Base-by-base conservation (phyloP, 192 early-diverging fungal species). In the Dispira simplex region DNA sequence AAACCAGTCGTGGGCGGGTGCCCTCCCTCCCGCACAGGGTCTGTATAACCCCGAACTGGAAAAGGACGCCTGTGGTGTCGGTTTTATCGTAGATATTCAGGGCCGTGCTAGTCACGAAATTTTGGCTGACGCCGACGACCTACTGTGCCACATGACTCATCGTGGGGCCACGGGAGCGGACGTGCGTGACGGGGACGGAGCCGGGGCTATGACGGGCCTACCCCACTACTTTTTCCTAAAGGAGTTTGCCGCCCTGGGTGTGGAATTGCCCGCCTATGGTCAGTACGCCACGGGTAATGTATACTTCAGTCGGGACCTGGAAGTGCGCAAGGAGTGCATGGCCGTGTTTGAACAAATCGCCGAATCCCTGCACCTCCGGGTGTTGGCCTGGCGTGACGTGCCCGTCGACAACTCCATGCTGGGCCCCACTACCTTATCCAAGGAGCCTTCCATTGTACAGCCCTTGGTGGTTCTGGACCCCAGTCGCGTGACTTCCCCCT, bases 61-160 rank as follows among this genome's bases (percentile, higher is more conserved):
- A 77, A 92, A 93, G 65, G 93, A 95, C 74, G 80, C 92, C 4
- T 98, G 96, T 72, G 96, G 96, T 74, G 96, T 98, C 60, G 96
- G 96, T 5, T 98, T 97, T 71, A 90, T 98, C 53, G 88, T 89
- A 64, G 85, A 92, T 75, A 93, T 98, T 75, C 90, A 92, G 71
- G 95, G 93, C 66, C 67, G 68, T 20, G 67, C 74, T 26, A 81
- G 85, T 46, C 91, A 98, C 82, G 81, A 83, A 66, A 88, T 97
- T 65, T 84, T 98, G 47, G 85, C 79, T 63, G 89, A 98, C 77
- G 93, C 93, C 12, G 80, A 85, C 65, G 77, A 77, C 70, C 83
- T 98, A 68, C 86, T 98, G 44, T 96, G 94, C 83, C 97, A 98
- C 79, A 98, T 98, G 96, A 94, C 92, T 63, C 96, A 98, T 76